Evolutionary conservation across 495 filamentous ascomycete species (phyloP).

Genomic region (Parachaetomium inaequale): DNA sequence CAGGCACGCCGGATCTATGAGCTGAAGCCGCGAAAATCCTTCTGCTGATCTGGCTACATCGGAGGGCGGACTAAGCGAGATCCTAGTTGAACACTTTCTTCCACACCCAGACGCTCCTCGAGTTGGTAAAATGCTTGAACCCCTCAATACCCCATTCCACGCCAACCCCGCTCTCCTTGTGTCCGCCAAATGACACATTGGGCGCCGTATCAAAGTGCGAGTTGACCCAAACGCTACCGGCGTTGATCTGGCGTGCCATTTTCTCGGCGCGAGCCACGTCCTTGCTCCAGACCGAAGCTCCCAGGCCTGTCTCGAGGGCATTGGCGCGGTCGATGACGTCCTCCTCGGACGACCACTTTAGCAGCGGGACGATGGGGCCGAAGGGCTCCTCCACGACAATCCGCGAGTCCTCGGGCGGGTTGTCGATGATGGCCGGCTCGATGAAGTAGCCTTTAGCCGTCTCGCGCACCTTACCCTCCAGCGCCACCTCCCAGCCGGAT

Average conservation of each 20-base stretch:
- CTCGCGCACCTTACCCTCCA: slow-evolving; percentile 23
- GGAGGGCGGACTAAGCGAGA: too few relatives aligned
- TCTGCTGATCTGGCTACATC: too few relatives aligned
- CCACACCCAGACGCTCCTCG: slow-evolving; percentile 31
- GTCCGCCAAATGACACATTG: slow-evolving; percentile 51
- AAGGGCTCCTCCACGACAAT: slow-evolving; percentile 48
- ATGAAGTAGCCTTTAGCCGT: slow-evolving; percentile 41
- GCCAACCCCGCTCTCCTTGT: slow-evolving; percentile 57
- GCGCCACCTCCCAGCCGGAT: slow-evolving; percentile 39
- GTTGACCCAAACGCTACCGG: slow-evolving; percentile 59
- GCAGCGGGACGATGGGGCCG: slow-evolving; percentile 54
- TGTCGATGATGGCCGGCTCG: slow-evolving; percentile 42
- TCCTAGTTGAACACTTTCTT: slow-evolving; percentile 17
- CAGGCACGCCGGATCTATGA: too few relatives aligned
- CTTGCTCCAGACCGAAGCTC: slow-evolving; percentile 50
- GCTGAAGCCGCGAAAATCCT: too few relatives aligned
- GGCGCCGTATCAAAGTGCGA: slow-evolving; percentile 36
- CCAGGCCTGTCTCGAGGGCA: slow-evolving; percentile 48
- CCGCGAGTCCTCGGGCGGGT: slow-evolving; percentile 40
- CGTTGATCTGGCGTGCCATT: slow-evolving; percentile 47
- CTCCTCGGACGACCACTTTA: slow-evolving; percentile 50
- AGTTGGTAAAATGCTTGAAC: slow-evolving; percentile 49
- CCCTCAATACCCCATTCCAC: slow-evolving; percentile 52
- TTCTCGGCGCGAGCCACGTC: slow-evolving; percentile 48
- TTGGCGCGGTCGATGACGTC: slow-evolving; percentile 56